These are phyloP conservation scores for Chlorella ohadii DNA, from an alignment of 139 green algal genomes.

Conservation along the genomic window DNA sequence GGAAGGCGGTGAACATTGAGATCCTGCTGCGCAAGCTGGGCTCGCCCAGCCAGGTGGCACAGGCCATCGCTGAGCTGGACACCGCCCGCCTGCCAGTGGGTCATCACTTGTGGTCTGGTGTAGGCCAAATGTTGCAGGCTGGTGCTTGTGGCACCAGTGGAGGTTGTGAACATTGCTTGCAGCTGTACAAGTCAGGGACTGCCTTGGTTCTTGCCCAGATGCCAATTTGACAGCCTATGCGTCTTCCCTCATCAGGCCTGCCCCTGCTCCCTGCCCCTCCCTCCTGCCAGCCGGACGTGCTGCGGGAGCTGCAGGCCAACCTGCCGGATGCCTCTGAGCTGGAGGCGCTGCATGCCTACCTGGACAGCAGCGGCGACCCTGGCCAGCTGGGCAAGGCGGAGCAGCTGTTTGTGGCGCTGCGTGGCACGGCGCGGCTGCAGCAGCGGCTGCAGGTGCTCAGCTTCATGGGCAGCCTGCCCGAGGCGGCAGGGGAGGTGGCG, in stretches of 20 bases:
- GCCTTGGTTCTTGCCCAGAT: no score
- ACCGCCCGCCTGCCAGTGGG: constrained; percentile 8
- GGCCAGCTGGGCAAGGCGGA: constrained; percentile 25
- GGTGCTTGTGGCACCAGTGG: not conserved
- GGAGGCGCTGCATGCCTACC: constrained; percentile 27
- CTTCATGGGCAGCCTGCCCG: constrained; percentile 22
- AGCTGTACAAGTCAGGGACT: no score
- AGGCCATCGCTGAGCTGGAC: constrained; percentile 23
- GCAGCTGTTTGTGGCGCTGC: constrained; percentile 41
- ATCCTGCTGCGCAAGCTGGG: constrained; percentile 34
- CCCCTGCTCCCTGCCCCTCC: not conserved
- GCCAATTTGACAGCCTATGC: no score
- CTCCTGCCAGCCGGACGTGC: not conserved
- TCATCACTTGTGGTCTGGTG: not conserved
- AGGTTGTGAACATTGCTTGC: not conserved
- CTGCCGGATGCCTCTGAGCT: constrained; percentile 21
- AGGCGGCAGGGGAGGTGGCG: constrained; percentile 13
- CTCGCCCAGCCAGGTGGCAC: constrained; percentile 14
- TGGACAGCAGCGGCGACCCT: constrained; percentile 16
- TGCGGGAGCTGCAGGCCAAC: constrained; percentile 40
- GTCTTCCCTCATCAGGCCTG: no score
- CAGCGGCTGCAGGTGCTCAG: constrained; percentile 27
- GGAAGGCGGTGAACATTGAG: constrained; percentile 34
- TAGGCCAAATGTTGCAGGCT: not conserved
- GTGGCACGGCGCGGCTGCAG: not conserved